Conservation (phyloP, 768 basidiomycete genomes). For the Pilatotrama ljubarskyi region DNA sequence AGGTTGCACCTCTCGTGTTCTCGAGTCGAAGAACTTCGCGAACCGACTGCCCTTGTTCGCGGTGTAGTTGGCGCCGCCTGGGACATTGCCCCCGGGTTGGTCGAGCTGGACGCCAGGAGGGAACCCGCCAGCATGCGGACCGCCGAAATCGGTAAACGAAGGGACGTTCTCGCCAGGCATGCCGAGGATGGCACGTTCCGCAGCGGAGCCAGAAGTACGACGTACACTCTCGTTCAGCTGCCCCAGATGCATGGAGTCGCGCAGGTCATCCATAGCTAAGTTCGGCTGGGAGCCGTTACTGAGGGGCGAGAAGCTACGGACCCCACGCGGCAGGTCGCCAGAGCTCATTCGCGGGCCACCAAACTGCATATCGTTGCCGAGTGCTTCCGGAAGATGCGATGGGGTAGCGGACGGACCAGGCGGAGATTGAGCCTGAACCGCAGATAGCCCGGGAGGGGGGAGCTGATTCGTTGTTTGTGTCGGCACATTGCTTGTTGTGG, state of each 20-base stretch:
- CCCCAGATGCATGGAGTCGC: conserved; percentile 20
- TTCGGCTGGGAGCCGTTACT: conserved; percentile 20
- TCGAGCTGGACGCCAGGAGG: conserved; percentile 20
- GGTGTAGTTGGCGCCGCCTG: conserved; percentile 46
- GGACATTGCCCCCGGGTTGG: conserved; percentile 15
- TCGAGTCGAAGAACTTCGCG: conserved; percentile 86
- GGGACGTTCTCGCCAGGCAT: conserved; percentile 20
- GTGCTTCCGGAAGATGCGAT: not conserved
- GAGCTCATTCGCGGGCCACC: conserved; percentile 18
- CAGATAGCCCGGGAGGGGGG: conserved; percentile 18
- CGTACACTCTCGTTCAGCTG: conserved; percentile 24
- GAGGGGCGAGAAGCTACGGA: conserved; percentile 31
- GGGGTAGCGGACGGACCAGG: conserved; percentile 1
- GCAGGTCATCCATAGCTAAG: conserved; percentile 25
- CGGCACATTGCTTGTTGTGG: conserved; percentile 19
- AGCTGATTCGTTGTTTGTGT: conserved; percentile 5
- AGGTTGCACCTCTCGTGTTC: conserved; percentile 47
- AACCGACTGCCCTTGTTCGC: conserved; percentile 77
- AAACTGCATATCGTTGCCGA: conserved; percentile 8
- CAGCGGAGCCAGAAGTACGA: conserved; percentile 19
- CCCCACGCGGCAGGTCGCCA: conserved; percentile 24
- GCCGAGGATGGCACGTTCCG: conserved; percentile 23
- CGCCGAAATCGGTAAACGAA: conserved; percentile 22
- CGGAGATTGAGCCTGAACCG: not conserved
- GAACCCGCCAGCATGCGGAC: conserved; percentile 11